Evolutionary conservation across 352 stramenopile species (phyloP), one percentile per base, ranked within the genome.

Genomic region (Phytophthora citricola): DNA sequence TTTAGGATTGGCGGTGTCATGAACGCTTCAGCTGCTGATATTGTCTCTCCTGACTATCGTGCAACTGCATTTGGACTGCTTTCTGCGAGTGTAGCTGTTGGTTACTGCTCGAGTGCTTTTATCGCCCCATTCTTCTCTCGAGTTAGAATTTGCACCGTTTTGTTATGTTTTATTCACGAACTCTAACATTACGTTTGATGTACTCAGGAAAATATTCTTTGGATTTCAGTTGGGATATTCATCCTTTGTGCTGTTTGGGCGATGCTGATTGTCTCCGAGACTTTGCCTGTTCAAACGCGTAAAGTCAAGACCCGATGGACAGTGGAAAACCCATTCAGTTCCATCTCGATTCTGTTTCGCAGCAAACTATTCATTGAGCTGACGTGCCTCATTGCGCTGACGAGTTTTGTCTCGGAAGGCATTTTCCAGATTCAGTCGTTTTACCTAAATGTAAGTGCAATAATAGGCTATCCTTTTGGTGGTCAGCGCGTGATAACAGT

Each of bases 361-460:
- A 81, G 79, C 7, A 63, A 70, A 51, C 64, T 91, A 29, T 92
- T 93, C 39, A 77, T 81, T 32, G 73, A 79, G 4, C 66, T 94
- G 22, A 92, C 81, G 8, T 69, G 56, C 11, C 89, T 91, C 36
- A 78, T 81, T 26, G 67, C 78, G 1, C 60, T 93, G 14, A 90
- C 79, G 2, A 61, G 41, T 20, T 67, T 91, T 47, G 77, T 86
- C 8, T 54, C 57, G 17, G 82, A 73, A 17, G 82, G 82, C 6
- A 68, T 81, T 24, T 84, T 69, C 36, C 81, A 58, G 26, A 34
- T 51, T 39, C 48, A 43, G 14, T 73, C 81, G 34, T 94, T 91
- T 55, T 94, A 87, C 61, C 72, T 94, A 36, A 94, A 93, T 55
- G 81, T 89, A 62, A 66, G 71, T 59, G 31, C 8, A 36, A 4